phyloP scores from a whole-genome alignment of 352 stramenopile species.

The Phytophthora litchii region DNA sequence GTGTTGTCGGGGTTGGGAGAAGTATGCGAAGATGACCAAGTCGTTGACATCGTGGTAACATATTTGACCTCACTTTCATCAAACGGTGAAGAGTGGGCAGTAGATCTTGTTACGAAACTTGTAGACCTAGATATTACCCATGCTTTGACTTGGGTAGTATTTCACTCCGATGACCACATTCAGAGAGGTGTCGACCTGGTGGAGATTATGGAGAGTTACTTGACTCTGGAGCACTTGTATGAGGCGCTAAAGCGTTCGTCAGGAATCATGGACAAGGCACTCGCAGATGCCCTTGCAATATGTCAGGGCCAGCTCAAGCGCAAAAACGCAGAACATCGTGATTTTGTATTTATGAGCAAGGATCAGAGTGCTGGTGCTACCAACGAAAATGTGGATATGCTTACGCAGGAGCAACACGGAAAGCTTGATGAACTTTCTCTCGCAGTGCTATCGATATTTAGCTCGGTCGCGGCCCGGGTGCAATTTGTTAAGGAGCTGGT shows the following conservation, averaged over 20 bases:
- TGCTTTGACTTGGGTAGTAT: conserved; percentile 76
- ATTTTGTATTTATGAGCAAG: conserved; percentile 50
- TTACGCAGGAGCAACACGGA: conserved; percentile 36
- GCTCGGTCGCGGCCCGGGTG: conserved; percentile 17
- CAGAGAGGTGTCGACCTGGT: conserved; percentile 28
- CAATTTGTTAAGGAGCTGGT: conserved; percentile 24
- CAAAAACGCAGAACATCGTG: conserved; percentile 30
- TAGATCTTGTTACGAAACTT: conserved; percentile 50
- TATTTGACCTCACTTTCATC: conserved; percentile 50
- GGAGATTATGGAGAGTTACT: conserved; percentile 48
- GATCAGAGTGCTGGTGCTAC: conserved; percentile 14
- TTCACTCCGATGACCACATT: conserved; percentile 48
- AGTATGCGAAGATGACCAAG: conserved; percentile 60
- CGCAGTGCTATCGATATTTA: conserved; percentile 27
- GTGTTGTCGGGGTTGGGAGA: conserved; percentile 60
- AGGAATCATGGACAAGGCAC: conserved; percentile 29
- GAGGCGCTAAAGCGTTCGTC: conserved; percentile 40
- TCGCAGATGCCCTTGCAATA: conserved; percentile 19
- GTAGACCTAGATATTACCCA: conserved; percentile 77
- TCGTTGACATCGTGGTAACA: conserved; percentile 34
- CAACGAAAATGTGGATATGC: conserved; percentile 15
- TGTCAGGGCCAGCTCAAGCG: conserved; percentile 14
- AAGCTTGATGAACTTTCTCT: conserved; percentile 37
- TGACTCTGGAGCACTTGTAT: conserved; percentile 57
- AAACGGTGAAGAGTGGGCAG: conserved; percentile 25